Conservation (phyloP, 129 eudicot species). For the Centrapalus pauciflorus region DNA sequence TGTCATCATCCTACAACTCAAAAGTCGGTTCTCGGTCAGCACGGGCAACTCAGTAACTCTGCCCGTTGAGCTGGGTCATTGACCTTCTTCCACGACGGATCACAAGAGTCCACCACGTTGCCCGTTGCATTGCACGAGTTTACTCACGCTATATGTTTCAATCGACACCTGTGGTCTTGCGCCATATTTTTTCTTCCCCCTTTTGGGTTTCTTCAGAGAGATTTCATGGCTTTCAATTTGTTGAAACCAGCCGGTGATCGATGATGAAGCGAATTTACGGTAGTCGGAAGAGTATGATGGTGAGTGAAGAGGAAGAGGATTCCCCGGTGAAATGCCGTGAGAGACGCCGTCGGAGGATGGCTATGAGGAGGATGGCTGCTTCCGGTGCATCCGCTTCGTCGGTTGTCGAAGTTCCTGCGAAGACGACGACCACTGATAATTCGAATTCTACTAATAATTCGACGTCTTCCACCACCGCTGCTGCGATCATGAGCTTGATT, state of each 20-base stretch:
- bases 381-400: neutral
- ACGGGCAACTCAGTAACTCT: slow-evolving; percentile 1
- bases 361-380: slow-evolving; percentile 19
- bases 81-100: slow-evolving; percentile 2
- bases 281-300: slow-evolving; percentile 5
- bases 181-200: neutral
- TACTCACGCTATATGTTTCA: neutral
- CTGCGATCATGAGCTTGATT: slow-evolving; percentile 4
- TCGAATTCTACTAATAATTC: neutral
- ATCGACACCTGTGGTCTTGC: neutral
- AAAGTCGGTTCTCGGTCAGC: neutral
- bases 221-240: neutral
- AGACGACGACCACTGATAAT: neutral
- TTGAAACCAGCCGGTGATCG: neutral
- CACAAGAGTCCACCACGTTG: neutral
- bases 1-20: neutral
- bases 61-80: slow-evolving; percentile 5
- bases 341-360: slow-evolving; percentile 34
- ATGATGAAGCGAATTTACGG: slow-evolving; percentile 4
- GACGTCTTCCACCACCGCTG: neutral
- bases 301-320: neutral
- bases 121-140: neutral
- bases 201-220: neutral
- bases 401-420: neutral
- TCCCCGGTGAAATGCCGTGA: slow-evolving; percentile 35